These are phyloP conservation scores for Boletellus ananas DNA, from an alignment of 768 basidiomycete genomes.

Conservation along the genomic window DNA sequence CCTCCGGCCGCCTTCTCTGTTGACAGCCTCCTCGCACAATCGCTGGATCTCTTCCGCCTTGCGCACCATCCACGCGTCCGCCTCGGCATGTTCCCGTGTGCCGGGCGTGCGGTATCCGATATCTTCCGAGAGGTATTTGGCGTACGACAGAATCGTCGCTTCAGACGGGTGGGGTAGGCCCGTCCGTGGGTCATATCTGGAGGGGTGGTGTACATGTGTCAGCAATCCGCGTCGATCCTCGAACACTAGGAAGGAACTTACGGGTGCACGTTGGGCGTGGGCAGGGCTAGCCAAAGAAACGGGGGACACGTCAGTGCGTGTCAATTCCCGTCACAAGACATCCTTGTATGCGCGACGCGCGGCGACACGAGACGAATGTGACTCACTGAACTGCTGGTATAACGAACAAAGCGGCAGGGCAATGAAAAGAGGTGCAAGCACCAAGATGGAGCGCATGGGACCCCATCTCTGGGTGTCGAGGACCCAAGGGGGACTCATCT, in stretches of 20 bases:
- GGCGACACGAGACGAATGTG: not conserved
- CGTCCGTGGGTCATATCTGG: conserved; percentile 48
- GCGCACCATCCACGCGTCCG: conserved; percentile 77
- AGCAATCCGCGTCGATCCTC: too few species aligned
- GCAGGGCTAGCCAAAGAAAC: conserved; percentile 43
- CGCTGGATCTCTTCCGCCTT: conserved; percentile 59
- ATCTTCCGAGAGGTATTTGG: conserved; percentile 71
- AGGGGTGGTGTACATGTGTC: too few species aligned
- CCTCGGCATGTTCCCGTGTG: conserved; percentile 80
- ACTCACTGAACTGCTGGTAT: conserved; percentile 48
- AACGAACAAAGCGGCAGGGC: conserved; percentile 45
- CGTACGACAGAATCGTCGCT: conserved; percentile 56
- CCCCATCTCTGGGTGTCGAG: conserved; percentile 43
- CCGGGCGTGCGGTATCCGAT: conserved; percentile 93
- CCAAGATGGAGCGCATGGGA: conserved; percentile 53
- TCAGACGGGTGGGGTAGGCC: conserved; percentile 70
- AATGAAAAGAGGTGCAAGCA: conserved; percentile 52
- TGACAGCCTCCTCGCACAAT: conserved; percentile 56
- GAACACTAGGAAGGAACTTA: conserved; percentile 27
- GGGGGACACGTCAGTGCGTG: conserved; percentile 1
- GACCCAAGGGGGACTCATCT: conserved; percentile 5
- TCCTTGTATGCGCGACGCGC: not conserved
- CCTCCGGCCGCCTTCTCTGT: conserved; percentile 42
- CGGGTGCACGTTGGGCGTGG: conserved; percentile 52
- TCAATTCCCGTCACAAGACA: not conserved